Evolutionary conservation across 2,329 filamentous ascomycete genomes (phyloP).

Genomic region (Cercospora janseana): DNA sequence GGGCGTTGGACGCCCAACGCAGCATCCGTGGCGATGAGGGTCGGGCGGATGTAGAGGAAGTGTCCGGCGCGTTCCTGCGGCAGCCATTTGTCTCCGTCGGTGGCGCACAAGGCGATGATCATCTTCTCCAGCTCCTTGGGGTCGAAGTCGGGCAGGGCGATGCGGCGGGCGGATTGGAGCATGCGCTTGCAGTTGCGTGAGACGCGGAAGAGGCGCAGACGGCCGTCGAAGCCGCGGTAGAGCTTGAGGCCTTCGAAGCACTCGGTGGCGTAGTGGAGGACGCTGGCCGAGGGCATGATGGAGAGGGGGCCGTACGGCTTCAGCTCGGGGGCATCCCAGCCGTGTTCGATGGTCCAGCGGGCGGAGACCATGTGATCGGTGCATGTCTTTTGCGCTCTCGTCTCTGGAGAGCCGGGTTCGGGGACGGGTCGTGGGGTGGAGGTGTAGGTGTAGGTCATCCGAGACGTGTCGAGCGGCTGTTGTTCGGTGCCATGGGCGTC

Average conservation of each 20-base stretch:
- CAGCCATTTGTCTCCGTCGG: constrained; percentile 77
- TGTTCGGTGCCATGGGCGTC: constrained; percentile 19
- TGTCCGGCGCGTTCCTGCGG: constrained; percentile 64
- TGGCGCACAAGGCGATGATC: constrained; percentile 66
- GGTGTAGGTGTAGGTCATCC: constrained; percentile 44
- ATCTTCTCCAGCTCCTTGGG: constrained; percentile 71
- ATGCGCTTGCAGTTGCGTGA: constrained; percentile 68
- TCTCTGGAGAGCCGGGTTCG: constrained; percentile 41
- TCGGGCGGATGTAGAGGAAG: constrained; percentile 76
- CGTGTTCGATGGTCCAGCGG: constrained; percentile 61
- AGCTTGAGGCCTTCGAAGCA: constrained; percentile 87
- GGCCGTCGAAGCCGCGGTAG: constrained; percentile 66
- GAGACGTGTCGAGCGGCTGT: constrained; percentile 47
- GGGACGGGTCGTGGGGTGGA: constrained; percentile 45
- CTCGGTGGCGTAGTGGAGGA: constrained; percentile 85
- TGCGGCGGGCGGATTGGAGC: constrained; percentile 56
- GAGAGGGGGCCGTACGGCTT: constrained; percentile 73
- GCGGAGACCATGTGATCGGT: constrained; percentile 88
- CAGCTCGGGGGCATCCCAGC: constrained; percentile 73
- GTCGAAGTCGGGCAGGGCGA: constrained; percentile 72
- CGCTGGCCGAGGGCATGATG: constrained; percentile 76
- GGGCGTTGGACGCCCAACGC: constrained; percentile 80
- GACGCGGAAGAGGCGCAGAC: constrained; percentile 74
- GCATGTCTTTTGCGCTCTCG: constrained; percentile 46
- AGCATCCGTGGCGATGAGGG: constrained; percentile 77